Percentiles rank a stretch among this genome's conserved stretches.
Conservation (phyloP, 2,329 filamentous ascomycete species). For the Parastagonospora nodorum region DNA sequence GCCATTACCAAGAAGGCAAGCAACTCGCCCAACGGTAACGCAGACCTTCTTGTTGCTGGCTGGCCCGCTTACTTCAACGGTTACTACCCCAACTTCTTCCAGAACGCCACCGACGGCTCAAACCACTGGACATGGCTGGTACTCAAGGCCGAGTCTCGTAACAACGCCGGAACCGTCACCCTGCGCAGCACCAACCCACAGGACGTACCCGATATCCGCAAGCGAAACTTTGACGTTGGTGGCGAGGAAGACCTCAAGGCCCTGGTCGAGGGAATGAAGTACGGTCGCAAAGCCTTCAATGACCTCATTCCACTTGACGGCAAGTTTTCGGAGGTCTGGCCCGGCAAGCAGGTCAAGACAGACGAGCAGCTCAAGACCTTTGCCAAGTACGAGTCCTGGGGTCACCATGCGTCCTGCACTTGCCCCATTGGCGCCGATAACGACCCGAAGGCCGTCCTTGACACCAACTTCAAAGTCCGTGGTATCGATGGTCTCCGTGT, state of each 20-base stretch:
- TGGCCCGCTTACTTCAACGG: constrained; percentile 59
- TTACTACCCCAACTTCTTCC: constrained; percentile 60
- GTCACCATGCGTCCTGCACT: constrained; percentile 63
- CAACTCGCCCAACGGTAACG: constrained; percentile 48
- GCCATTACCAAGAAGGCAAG: constrained; percentile 50
- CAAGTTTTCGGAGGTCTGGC: constrained; percentile 54
- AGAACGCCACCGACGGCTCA: constrained; percentile 50
- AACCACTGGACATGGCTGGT: constrained; percentile 56
- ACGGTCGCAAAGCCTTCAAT: constrained; percentile 52
- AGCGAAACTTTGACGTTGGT: constrained; percentile 20
- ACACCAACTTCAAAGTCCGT: constrained; percentile 58
- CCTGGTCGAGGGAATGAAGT: constrained; percentile 60
- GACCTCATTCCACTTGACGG: constrained; percentile 51
- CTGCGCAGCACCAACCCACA: constrained; percentile 65
- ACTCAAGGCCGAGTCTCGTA: constrained; percentile 66
- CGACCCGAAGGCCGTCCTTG: constrained; percentile 58
- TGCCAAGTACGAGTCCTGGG: constrained; percentile 39
- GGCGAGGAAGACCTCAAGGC: constrained; percentile 55
- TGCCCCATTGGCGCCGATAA: constrained; percentile 60
- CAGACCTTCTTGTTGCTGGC: constrained; percentile 60
- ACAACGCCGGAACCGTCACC: constrained; percentile 63
- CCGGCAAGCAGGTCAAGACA: constrained; percentile 52
- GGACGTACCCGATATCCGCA: constrained; percentile 62
- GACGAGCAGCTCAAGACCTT: constrained; percentile 50
- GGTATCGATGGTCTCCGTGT: constrained; percentile 61